Conservation (phyloP, 768 basidiomycete genomes). For the Dictyophora rubrovolvata region DNA sequence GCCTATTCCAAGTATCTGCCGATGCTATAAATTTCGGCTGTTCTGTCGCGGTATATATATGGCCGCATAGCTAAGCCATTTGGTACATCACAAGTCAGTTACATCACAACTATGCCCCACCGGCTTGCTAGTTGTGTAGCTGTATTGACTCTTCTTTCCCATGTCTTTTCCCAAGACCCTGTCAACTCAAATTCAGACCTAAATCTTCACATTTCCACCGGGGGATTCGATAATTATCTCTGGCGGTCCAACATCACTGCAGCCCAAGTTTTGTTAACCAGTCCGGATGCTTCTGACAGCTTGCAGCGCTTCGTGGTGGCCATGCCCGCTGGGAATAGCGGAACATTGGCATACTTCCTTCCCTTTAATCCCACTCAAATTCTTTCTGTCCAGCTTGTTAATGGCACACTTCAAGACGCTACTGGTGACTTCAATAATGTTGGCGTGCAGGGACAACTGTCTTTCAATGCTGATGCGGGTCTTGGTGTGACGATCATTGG, state of each 20-base stretch:
- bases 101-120: background rate
- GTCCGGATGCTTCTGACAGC: constrained; percentile 15
- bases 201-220: constrained; percentile 24
- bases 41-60: too few species aligned
- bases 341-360: constrained; percentile 32
- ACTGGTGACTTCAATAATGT: constrained; percentile 21
- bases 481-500: constrained; percentile 35
- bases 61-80: background rate
- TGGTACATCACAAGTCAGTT: background rate
- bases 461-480: constrained; percentile 25
- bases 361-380: constrained; percentile 16
- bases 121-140: background rate
- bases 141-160: background rate
- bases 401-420: constrained; percentile 17
- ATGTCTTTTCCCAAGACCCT: background rate
- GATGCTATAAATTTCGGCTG: too few species aligned
- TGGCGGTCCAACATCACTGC: constrained; percentile 30
- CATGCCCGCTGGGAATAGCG: constrained; percentile 35
- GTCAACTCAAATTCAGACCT: background rate
- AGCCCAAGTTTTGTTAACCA: constrained; percentile 31
- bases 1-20: too few species aligned
- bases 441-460: constrained; percentile 29
- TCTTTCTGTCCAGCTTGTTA: constrained; percentile 17
- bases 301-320: constrained; percentile 30
- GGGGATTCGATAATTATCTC: constrained; percentile 35